Evolutionary conservation across 2,329 filamentous ascomycete species (phyloP).

Genomic region (Byssochlamys sp.): DNA sequence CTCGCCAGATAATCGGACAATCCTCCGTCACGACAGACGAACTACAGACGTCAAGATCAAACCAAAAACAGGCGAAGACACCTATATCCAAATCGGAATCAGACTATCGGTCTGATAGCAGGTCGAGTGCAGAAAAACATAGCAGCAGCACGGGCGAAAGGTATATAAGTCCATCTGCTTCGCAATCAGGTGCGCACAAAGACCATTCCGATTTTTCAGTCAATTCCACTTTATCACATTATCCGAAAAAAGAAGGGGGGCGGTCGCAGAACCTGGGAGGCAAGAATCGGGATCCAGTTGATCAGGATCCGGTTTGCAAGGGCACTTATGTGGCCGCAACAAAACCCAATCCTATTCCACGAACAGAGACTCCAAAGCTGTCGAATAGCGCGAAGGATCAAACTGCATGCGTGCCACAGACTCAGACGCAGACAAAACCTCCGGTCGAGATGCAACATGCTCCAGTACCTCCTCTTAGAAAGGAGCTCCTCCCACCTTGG

Average conservation of each 20-base stretch:
- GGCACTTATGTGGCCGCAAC: background rate
- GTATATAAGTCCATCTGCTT: background rate
- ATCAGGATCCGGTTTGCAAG: background rate
- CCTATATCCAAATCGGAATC: background rate
- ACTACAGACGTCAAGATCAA: background rate
- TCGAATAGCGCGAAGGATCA: background rate
- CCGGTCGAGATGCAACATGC: background rate
- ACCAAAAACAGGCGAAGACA: background rate
- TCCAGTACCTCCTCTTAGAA: background rate
- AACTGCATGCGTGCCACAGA: background rate
- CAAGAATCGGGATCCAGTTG: background rate
- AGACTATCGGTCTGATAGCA: background rate
- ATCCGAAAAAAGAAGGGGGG: background rate
- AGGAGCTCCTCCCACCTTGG: background rate
- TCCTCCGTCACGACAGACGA: background rate
- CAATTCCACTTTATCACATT: background rate
- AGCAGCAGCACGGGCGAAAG: background rate
- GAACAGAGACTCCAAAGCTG: background rate
- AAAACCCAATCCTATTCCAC: background rate
- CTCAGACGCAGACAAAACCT: background rate
- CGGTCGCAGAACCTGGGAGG: background rate
- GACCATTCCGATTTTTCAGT: background rate
- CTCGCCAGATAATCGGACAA: background rate
- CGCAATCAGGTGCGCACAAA: background rate
- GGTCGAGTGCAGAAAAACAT: background rate